Percentiles rank a stretch among this genome's conserved stretches.
phyloP scores from a whole-genome alignment of 441 rosid species.

The Erodium trifolium region DNA sequence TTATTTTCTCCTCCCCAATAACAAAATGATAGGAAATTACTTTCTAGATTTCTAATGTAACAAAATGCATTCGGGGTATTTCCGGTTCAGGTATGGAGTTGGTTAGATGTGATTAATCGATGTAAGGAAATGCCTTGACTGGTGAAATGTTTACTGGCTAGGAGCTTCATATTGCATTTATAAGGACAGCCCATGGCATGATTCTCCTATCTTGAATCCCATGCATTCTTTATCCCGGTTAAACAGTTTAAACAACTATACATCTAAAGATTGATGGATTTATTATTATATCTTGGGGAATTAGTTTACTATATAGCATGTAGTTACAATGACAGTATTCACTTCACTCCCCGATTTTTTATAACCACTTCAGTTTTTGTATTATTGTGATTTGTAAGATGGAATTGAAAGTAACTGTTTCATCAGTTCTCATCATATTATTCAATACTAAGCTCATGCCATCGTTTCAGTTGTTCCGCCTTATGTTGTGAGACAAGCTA shows the following conservation, averaged over 20 bases:
- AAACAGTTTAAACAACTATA: not conserved
- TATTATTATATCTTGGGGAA: too few relatives aligned
- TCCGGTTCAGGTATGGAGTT: not conserved
- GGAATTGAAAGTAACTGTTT: not conserved
- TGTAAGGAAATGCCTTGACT: too few relatives aligned
- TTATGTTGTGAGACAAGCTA: slow-evolving; percentile 28
- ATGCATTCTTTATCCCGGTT: not conserved
- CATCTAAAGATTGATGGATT: not conserved
- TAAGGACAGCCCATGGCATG: not conserved
- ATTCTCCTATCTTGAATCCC: not conserved
- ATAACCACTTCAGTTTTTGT: not conserved
- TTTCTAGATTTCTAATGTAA: not conserved
- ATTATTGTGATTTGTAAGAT: not conserved
- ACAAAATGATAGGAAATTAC: not conserved
- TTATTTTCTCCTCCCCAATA: not conserved
- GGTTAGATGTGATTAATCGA: not conserved
- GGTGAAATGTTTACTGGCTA: not conserved
- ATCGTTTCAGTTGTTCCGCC: slow-evolving; percentile 26
- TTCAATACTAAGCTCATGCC: not conserved
- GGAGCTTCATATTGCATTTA: not conserved
- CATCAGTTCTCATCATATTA: not conserved
- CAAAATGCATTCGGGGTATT: not conserved
- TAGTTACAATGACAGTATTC: not conserved
- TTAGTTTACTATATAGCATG: not conserved
- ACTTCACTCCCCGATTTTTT: not conserved